These are phyloP conservation scores for Malassezia arunalokei DNA, from an alignment of 1,284 basidiomycete species.

Conservation along the genomic window DNA sequence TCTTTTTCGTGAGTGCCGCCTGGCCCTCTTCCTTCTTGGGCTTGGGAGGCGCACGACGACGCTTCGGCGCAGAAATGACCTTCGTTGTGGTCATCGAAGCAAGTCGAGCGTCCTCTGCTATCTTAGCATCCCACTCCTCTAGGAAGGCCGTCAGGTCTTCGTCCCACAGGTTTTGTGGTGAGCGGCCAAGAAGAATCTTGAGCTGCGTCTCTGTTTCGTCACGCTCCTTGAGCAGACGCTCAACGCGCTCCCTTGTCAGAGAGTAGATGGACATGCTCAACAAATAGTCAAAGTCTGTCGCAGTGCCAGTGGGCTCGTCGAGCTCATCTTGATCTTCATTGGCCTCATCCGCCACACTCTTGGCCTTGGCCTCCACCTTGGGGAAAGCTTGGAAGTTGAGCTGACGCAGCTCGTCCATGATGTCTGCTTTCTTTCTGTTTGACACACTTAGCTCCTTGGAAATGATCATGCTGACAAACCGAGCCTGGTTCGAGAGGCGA, in stretches of 20 bases:
- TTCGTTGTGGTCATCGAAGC: slow-evolving; percentile 11
- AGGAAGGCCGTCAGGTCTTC: slow-evolving; percentile 74
- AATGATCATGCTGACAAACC: slow-evolving; percentile 94
- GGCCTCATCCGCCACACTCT: slow-evolving; percentile 53
- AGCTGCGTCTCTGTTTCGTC: slow-evolving; percentile 74
- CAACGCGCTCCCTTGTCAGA: slow-evolving; percentile 87
- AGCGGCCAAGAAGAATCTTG: slow-evolving; percentile 62
- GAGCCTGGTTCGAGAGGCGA: slow-evolving; percentile 81
- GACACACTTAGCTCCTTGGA: slow-evolving; percentile 73
- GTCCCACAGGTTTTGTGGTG: slow-evolving; percentile 79
- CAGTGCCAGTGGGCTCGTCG: slow-evolving; percentile 39
- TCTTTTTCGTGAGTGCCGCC: slow-evolving; percentile 8
- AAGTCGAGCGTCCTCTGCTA: slow-evolving; percentile 50
- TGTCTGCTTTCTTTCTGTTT: slow-evolving; percentile 79
- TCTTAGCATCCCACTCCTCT: slow-evolving; percentile 64
- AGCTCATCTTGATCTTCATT: slow-evolving; percentile 50
- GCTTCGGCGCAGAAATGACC: slow-evolving; percentile 16
- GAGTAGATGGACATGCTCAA: slow-evolving; percentile 90
- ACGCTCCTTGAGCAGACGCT: slow-evolving; percentile 68
- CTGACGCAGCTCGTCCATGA: slow-evolving; percentile 71
- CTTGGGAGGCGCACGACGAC: slow-evolving; percentile 19
- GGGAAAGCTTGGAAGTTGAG: slow-evolving; percentile 78
- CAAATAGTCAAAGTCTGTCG: slow-evolving; percentile 80
- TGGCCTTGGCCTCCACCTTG: slow-evolving; percentile 56
- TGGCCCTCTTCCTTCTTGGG: background rate